Evolutionary conservation across 1,284 basidiomycete genomes (phyloP).

Genomic region (Jaminaea rosea): DNA sequence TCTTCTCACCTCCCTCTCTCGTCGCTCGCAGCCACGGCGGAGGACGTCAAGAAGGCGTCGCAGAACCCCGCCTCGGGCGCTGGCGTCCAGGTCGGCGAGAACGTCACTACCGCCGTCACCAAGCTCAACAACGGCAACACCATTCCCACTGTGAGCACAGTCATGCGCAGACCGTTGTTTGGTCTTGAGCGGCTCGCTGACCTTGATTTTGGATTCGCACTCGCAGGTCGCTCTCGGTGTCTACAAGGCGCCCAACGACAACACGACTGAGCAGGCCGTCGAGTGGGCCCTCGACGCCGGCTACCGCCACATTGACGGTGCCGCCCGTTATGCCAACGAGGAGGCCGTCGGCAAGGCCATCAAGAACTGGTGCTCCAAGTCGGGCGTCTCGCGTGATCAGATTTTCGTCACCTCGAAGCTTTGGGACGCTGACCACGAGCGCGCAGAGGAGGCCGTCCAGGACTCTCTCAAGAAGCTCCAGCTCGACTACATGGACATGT

Average conservation of each 20-base stretch:
- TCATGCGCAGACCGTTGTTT: background rate
- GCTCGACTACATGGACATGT: constrained; percentile 43
- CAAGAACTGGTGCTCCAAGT: constrained; percentile 31
- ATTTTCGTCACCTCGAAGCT: constrained; percentile 48
- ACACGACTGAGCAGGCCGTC: constrained; percentile 42
- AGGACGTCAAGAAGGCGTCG: background rate
- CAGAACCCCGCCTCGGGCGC: background rate
- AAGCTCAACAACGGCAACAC: constrained; percentile 1
- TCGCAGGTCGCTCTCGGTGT: constrained; percentile 44
- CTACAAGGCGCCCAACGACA: constrained; percentile 46
- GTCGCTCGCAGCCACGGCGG: background rate
- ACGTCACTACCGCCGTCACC: constrained; percentile 1
- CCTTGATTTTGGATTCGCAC: background rate
- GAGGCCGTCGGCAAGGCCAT: constrained; percentile 45
- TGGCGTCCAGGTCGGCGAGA: constrained; percentile 2
- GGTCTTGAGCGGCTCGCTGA: background rate
- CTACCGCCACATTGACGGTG: constrained; percentile 45
- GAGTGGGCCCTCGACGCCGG: constrained; percentile 45
- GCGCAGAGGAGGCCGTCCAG: constrained; percentile 38
- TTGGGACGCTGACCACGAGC: constrained; percentile 44
- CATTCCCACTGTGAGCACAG: background rate
- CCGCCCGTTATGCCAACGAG: constrained; percentile 45
- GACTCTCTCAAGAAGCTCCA: constrained; percentile 45
- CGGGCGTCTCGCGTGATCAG: constrained; percentile 42
- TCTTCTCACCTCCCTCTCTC: background rate